A percentile compares a stretch with the other conserved stretches of the same genome.
These are phyloP conservation scores for Trifolium dubium DNA, from an alignment of 306 rosid species.

Conservation along the genomic window DNA sequence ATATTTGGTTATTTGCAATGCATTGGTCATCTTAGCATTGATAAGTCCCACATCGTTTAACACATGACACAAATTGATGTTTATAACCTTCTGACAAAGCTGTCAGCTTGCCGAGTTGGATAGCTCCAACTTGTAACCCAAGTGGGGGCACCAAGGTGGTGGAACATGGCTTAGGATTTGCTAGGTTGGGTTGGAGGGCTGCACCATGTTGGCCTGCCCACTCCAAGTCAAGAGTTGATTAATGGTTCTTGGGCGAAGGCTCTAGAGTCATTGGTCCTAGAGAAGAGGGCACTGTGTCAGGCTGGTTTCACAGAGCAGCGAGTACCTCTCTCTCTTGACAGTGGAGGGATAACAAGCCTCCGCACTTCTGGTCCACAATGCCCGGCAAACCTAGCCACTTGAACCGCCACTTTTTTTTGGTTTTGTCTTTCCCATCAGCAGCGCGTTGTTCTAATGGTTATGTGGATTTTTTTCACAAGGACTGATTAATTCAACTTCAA, in stretches of 20 bases:
- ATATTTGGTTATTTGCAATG: no score
- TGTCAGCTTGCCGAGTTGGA: not conserved
- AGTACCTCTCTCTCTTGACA: not conserved
- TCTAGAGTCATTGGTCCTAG: not conserved
- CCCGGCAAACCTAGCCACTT: not conserved
- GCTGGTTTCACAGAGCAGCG: conserved; percentile 22
- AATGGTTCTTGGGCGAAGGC: not conserved
- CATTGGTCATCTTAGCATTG: no score
- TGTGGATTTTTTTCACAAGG: no score
- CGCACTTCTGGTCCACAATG: not conserved
- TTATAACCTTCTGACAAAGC: not conserved
- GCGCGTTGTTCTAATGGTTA: no score
- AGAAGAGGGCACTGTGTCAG: not conserved
- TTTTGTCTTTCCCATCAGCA: no score
- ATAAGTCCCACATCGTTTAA: not conserved
- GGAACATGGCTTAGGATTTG: not conserved
- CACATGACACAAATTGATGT: not conserved
- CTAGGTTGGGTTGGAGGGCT: not conserved
- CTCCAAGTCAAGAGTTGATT: conserved; percentile 1
- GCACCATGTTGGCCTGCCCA: not conserved
- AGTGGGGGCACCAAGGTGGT: not conserved
- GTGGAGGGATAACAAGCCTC: not conserved
- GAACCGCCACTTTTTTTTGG: not conserved
- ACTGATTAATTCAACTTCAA: no score
- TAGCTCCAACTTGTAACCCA: conserved; percentile 1